Percentiles rank a stretch among this genome's conserved stretches.
phyloP scores from a whole-genome alignment of 2,329 filamentous ascomycete species.

The Fusarium burgessii region DNA sequence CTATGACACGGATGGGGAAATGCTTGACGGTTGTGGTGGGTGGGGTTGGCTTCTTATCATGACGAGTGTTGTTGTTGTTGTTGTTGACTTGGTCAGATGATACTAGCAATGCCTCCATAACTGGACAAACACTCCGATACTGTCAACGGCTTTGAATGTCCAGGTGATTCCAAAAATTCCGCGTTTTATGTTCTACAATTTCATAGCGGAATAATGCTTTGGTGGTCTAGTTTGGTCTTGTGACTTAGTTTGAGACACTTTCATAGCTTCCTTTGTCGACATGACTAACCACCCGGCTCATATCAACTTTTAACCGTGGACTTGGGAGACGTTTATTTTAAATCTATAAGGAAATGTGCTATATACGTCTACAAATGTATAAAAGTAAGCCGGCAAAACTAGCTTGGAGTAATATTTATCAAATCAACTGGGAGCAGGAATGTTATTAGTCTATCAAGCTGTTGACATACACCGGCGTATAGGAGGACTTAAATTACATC shows the following conservation, averaged over 20 bases:
- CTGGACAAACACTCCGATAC: not conserved
- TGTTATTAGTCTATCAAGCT: too few relatives aligned
- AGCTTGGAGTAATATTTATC: too few relatives aligned
- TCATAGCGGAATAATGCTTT: not conserved
- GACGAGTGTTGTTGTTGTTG: not conserved
- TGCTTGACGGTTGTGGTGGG: constrained; percentile 9
- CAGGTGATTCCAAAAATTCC: not conserved
- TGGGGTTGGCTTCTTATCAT: constrained; percentile 3
- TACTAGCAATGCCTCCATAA: not conserved
- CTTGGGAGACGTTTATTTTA: too few relatives aligned
- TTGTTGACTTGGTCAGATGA: not conserved
- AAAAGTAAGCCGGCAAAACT: too few relatives aligned
- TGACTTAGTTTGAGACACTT: not conserved
- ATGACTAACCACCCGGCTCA: not conserved
- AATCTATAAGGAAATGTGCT: too few relatives aligned
- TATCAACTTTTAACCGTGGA: too few relatives aligned
- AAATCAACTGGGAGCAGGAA: too few relatives aligned
- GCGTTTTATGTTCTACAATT: not conserved
- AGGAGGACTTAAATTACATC: too few relatives aligned
- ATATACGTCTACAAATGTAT: too few relatives aligned
- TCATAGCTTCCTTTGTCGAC: not conserved
- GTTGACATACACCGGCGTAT: too few relatives aligned
- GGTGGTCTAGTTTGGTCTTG: not conserved
- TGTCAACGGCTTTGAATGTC: not conserved
- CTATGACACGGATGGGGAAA: constrained; percentile 18